Base-by-base conservation (phyloP, 2,329 filamentous ascomycete species). In the Emericellopsis atlantica region DNA sequence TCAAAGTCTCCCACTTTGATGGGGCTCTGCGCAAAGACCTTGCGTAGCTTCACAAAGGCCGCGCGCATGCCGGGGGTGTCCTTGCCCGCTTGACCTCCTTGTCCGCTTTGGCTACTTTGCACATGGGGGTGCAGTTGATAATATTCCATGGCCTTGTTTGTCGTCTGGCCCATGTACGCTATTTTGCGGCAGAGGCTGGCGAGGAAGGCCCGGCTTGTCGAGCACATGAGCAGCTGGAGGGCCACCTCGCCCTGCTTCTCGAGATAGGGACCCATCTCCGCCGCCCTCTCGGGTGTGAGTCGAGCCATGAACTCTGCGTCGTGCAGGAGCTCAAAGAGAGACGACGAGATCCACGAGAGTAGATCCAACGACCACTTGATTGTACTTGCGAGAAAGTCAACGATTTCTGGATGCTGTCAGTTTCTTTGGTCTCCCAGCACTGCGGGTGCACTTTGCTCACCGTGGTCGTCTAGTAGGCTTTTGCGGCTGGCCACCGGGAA, bases 331-430 rank as follows among this genome's bases (percentile, higher is more conserved):
- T 66, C 60, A 45, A 79, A 75, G 2, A 81, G 60, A 15, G 66
- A 66, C 49, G 81, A 74, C n/a, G 66, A 64, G 10, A 81, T 55
- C 74, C 76, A 81, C 3, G 71, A 66, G 36, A 81, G 58, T 12
- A 93, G 66, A 45, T 90, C 81, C 31, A 88, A 67, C 1, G 76
- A 76, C 89, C 89, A 95, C 53, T 75, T 80, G 4, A 83, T 76
- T 41, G 87, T 82, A 18, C 85, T 84, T 5, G 80, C 73, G 10
- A 93, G 65, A 36, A 80, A 75, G 33, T 79, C 75, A 2, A 90
- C 74, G 11, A 86, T 76, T 54, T 90, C 85, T 78, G 40, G 11
- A 44, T 2, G 15, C 23, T 10, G 22, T 41, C 37, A 36, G 23
- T 24, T 22, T 23, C 15, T 16, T 8, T 29, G 8, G 6, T 8